Base-by-base conservation (phyloP, 345 rosid genomes). In the Corymbia maculata region DNA sequence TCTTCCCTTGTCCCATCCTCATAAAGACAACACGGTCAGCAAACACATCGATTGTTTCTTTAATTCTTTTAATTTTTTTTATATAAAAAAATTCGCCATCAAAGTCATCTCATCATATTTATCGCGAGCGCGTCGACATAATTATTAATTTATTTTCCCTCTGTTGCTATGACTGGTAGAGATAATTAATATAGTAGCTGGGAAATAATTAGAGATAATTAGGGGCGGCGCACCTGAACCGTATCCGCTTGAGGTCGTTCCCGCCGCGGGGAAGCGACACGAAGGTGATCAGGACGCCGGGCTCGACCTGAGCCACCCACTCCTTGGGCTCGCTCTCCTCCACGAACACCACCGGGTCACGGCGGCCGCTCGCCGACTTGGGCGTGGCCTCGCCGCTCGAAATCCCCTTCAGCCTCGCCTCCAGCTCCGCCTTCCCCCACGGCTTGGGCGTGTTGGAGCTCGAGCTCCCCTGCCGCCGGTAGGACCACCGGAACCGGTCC, bases 221-320 rank as follows among this genome's bases (percentile, higher is more conserved):
- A 26, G 51, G 17, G 50, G 47, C 52, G 68, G 68, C 93, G 91
- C 89, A 96, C 99, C 98, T 96, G 96, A 97, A 96, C 50, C 99
- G 96, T 89, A 97, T 97, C 36, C 97, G 95, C 87, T 95, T 97
- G 57, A 98, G 96, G 94, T 98, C 98, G 90, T 98, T 98, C 13
- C 99, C 98, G 89, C 98, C 99, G 80, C 93, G 94, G 61, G 98
- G 99, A 79, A 98, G 95, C 80, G 99, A 96, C 51, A 96, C 93
- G 91, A 98, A 98, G 51, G 98, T 96, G 36, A 98, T 98, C 52
- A 97, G 96, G 70, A 98, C 98, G 0, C 99, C 99, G 4, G 99
- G 99, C 93, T 98, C 99, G 47, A 98, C 98, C 89, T 97, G 99
- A 50, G 99, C 99, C 19, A 98, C 96, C 99, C 99, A 98, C 88